Evolutionary conservation across 345 rosid genomes (phyloP), one percentile per base, ranked within the genome.

Genomic region (Pistacia atlantica): DNA sequence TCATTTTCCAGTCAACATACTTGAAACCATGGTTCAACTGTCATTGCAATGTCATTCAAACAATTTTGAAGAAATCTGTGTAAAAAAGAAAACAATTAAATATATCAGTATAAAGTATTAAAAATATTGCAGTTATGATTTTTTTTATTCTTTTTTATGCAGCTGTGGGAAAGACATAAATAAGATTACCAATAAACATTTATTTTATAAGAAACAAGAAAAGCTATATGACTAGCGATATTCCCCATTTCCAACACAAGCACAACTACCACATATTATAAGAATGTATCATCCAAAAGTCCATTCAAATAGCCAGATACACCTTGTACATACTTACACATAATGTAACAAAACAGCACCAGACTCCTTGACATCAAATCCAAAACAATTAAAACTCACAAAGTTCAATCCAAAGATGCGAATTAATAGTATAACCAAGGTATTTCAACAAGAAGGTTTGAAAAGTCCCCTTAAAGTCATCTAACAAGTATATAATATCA

Each of bases 1-100:
- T 74, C 89, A 87, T 67, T 90, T 91, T 77, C 89, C 91, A 1
- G 82, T 75, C 76, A 75, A 75, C 81, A 75, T 83, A 71, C 88
- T 87, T 51, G 93, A 90, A 67, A 87, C 72, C 90, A 88, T 90
- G 73, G 38, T 80, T 82, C 72, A 70, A 58, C 59, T 51, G 77
- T 64, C n/a, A 60, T 73, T 63, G 81, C 83, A 84, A 77, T 90
- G 74, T 86, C 91, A 84, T 82, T 65, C 90, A 88, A 84, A 68
- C 81, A 70, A 82, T 62, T 77, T 78, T 69, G 25, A 62, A 70
- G 56, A 67, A 73, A 71, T 78, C 90, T 86, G 81, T 70, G 38
- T 28, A 11, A 66, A 75, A n/a, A 58, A 48, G 14, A 48, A 60
- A 20, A 48, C 1, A 59, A 65, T 51, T 62, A 35, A 64, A 48